These are phyloP conservation scores for Cyclotella sp. DNA, from an alignment of 108 stramenopile genomes.

Conservation along the genomic window DNA sequence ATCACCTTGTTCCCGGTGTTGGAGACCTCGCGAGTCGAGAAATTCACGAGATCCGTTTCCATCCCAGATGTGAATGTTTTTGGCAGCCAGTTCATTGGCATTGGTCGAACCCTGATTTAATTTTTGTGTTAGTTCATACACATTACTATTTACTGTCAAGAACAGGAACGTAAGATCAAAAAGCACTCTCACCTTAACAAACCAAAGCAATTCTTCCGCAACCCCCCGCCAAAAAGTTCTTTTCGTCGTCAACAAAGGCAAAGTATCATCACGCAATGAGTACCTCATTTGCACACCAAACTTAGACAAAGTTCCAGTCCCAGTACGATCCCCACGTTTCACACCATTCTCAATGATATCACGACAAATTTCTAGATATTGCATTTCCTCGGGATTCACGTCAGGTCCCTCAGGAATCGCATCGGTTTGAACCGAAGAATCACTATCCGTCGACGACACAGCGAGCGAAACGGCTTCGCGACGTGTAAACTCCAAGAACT, in stretches of 20 bases:
- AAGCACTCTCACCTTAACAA: conserved; percentile 64
- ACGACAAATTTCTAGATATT: conserved; percentile 93
- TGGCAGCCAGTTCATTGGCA: conserved; percentile 92
- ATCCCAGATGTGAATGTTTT: conserved; percentile 99
- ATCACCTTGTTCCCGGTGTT: conserved; percentile 98
- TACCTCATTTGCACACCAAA: conserved; percentile 99
- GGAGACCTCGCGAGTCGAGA: conserved; percentile 91
- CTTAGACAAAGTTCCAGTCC: conserved; percentile 97
- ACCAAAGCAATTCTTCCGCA: conserved; percentile 99
- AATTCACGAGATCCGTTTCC: conserved; percentile 99
- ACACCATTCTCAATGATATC: conserved; percentile 95
- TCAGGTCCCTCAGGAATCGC: conserved; percentile 56
- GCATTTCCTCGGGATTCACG: conserved; percentile 89
- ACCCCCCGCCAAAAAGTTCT: conserved; percentile 99
- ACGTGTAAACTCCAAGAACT: conserved; percentile 67
- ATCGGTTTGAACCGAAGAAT: background rate
- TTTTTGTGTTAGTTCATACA: background rate
- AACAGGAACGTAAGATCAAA: background rate
- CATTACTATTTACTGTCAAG: background rate
- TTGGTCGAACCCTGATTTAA: conserved; percentile 87
- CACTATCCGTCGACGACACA: background rate
- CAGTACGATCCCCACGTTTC: conserved; percentile 96
- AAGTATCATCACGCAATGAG: conserved; percentile 82
- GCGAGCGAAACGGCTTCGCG: background rate
- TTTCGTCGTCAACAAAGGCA: conserved; percentile 99